Percentiles rank a stretch among this genome's conserved stretches.
phyloP scores from a whole-genome alignment of 2,329 filamentous ascomycete species.

The Zymoseptoria brevis region DNA sequence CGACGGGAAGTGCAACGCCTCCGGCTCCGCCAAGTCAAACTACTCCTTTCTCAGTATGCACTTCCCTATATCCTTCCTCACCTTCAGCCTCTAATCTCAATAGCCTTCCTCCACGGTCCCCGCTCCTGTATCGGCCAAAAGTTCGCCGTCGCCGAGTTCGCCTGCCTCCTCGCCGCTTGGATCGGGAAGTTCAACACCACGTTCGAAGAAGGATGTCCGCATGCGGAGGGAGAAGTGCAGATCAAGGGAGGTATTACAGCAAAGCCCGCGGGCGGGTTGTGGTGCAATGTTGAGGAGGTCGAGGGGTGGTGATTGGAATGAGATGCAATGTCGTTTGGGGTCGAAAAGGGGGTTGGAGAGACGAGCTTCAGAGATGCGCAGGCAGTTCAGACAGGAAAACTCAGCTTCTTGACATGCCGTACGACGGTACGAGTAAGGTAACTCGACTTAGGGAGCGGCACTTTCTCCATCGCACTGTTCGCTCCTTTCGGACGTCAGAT shows the following conservation, averaged over 20 bases:
- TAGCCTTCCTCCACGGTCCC: slow-evolving; percentile 72
- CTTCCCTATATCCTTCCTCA: background rate
- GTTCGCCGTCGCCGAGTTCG: slow-evolving; percentile 80
- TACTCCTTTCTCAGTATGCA: slow-evolving; percentile 59
- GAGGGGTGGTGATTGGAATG: slow-evolving; percentile 65
- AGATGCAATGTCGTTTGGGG: too few species aligned
- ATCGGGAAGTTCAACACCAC: slow-evolving; percentile 66
- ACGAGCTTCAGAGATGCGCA: too few species aligned
- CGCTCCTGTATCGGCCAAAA: slow-evolving; percentile 74
- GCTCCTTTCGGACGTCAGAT: too few species aligned
- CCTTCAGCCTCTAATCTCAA: background rate
- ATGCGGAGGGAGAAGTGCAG: slow-evolving; percentile 46
- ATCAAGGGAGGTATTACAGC: slow-evolving; percentile 65
- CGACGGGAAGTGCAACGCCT: slow-evolving; percentile 48
- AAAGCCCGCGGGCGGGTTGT: slow-evolving; percentile 63
- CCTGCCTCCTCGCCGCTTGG: slow-evolving; percentile 68
- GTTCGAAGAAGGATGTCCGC: slow-evolving; percentile 47
- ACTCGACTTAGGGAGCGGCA: too few species aligned
- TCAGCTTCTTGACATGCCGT: too few species aligned
- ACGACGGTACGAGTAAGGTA: too few species aligned
- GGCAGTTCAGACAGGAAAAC: too few species aligned
- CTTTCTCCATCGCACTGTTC: too few species aligned
- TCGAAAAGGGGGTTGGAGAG: too few species aligned
- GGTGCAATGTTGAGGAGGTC: slow-evolving; percentile 58
- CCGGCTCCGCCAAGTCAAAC: slow-evolving; percentile 66